Base-by-base conservation (phyloP, 768 basidiomycete genomes). In the Tubosaeta sp. region DNA sequence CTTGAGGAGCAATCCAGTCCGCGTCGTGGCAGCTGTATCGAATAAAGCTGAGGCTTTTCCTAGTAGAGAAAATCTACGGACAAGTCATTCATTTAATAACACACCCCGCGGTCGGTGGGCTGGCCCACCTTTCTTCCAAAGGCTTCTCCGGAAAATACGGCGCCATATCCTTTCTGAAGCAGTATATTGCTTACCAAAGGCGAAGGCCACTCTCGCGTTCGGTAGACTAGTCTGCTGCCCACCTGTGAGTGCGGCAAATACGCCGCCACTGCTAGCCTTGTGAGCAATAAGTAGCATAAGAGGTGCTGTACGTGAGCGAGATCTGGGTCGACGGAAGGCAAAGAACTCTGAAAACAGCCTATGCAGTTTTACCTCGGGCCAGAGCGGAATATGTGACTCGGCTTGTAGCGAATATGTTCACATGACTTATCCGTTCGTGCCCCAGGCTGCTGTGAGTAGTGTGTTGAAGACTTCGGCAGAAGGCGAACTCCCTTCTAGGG, bases 291-390 rank as follows among this genome's bases (percentile, higher is more conserved):
- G 10, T 86, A 83, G 58, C 88, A 82, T 17, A 83, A 73, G 2
- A 71, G 51, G 60, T 86, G 83, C 62, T 85, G 81, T 46, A 84
- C 64, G 58, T 88, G 82, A 0, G 84, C 85, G 25, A 91, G 75
- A n/a, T 85, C 83, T 5, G 86, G 85, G 65, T 97, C 85, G 48
- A 90, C 79, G 4, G 91, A 81, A 32, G n/a, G 98, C 97, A 64
- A 99, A 99, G 71, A 99, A 98, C 67, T 98, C 97, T 0, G 91
- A 91, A 69, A 95, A 97, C 9, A 98, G 78, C 95, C 85, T 88
- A 65, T 94, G 89, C 13, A 99, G 75, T 0, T n/a, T n/a, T n/a
- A n/a, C n/a, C n/a, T n/a, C n/a, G n/a, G n/a, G n/a, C n/a, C n/a
- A n/a, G n/a, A n/a, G n/a, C n/a, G n/a, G n/a, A n/a, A n/a, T n/a